Evolutionary conservation across 345 rosid genomes (phyloP).

Genomic region (Lepidium didymum): DNA sequence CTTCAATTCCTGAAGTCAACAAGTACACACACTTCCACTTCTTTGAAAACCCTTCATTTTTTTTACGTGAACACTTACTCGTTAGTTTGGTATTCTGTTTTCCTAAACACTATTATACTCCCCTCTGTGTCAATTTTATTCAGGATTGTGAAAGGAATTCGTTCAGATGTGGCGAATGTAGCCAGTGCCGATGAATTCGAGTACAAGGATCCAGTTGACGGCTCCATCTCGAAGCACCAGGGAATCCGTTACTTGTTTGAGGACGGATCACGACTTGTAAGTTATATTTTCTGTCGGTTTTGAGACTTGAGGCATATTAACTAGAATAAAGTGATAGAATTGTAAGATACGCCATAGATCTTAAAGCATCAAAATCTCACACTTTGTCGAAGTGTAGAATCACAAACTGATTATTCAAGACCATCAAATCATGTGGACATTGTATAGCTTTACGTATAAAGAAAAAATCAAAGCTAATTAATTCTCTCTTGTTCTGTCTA

Average conservation of each 20-base stretch:
- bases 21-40: slow-evolving; percentile 39
- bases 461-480: background rate
- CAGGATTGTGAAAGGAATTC: slow-evolving; percentile 66
- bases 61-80: background rate
- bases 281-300: slow-evolving; percentile 6
- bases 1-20: slow-evolving; percentile 72
- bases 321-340: background rate
- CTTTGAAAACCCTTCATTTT: background rate
- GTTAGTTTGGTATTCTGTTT: background rate
- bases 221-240: slow-evolving; percentile 89
- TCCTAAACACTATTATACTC: background rate
- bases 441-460: background rate
- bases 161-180: slow-evolving; percentile 67
- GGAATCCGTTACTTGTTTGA: slow-evolving; percentile 90
- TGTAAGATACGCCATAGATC: background rate
- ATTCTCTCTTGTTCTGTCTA: background rate
- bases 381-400: background rate
- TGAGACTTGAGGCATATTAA: background rate
- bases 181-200: slow-evolving; percentile 86
- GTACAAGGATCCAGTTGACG: slow-evolving; percentile 97
- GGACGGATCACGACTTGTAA: slow-evolving; percentile 93
- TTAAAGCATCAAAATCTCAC: background rate
- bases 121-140: background rate
- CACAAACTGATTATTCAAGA: background rate
- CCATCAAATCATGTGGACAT: background rate